Conservation (phyloP, 2,329 filamentous ascomycete species). For the Myriosclerotinia scirpicola region DNA sequence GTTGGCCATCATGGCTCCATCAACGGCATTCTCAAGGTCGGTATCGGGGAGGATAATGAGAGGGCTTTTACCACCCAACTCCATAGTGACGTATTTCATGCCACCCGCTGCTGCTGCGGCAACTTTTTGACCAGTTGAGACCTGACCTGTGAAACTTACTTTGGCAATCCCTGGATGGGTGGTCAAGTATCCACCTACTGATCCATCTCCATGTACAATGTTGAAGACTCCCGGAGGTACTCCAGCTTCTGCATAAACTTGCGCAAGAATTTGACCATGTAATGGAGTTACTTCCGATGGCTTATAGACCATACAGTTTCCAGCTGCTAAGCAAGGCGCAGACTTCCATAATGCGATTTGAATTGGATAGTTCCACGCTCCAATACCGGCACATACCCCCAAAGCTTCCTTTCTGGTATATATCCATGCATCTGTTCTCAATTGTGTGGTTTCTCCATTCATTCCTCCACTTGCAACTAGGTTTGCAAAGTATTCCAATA, state of each 20-base stretch:
- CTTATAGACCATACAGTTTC: constrained; percentile 91
- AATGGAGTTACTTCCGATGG: constrained; percentile 84
- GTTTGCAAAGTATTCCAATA: constrained; percentile 83
- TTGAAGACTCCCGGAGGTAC: constrained; percentile 84
- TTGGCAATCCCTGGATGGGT: constrained; percentile 73
- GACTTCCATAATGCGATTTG: constrained; percentile 92
- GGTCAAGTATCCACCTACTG: constrained; percentile 74
- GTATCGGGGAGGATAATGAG: constrained; percentile 79
- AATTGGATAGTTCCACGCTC: constrained; percentile 90
- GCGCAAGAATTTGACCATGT: constrained; percentile 73
- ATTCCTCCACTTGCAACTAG: constrained; percentile 74
- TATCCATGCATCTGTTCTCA: constrained; percentile 75
- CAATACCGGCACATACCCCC: constrained; percentile 83
- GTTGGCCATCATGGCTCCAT: constrained; percentile 91
- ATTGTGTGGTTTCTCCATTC: constrained; percentile 74
- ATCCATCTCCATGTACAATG: constrained; percentile 77
- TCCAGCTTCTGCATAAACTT: constrained; percentile 76
- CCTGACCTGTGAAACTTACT: constrained; percentile 87
- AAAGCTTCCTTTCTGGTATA: constrained; percentile 80
- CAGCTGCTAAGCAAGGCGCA: constrained; percentile 78
- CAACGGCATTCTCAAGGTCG: constrained; percentile 75
- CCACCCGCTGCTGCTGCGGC: constrained; percentile 70
- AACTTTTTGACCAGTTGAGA: constrained; percentile 79
- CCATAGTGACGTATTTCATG: constrained; percentile 93
- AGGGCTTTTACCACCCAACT: constrained; percentile 84